phyloP scores from a whole-genome alignment of 805 yeast species.

The Kazachstania martiniae region DNA sequence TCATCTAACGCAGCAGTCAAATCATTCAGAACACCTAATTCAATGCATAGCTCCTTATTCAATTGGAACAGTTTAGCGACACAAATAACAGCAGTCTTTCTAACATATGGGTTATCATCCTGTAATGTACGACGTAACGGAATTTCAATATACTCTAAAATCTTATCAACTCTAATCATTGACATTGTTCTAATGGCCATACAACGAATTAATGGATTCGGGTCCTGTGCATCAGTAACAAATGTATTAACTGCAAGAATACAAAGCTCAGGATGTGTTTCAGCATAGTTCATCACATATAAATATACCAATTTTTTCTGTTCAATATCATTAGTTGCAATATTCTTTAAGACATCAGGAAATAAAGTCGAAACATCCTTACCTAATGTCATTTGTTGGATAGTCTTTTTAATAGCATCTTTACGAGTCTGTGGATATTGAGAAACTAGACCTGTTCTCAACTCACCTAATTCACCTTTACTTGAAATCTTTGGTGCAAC shows the following conservation, averaged over 20 bases:
- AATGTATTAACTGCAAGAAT: slow-evolving; percentile 95
- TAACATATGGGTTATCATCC: slow-evolving; percentile 94
- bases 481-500: slow-evolving; percentile 30
- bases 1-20: slow-evolving; percentile 65
- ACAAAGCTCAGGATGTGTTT: slow-evolving; percentile 89
- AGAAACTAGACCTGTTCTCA: slow-evolving; percentile 81
- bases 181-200: slow-evolving; percentile 98
- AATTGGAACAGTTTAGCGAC: slow-evolving; percentile 91
- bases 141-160: slow-evolving; percentile 87
- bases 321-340: slow-evolving; percentile 92
- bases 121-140: slow-evolving; percentile 76
- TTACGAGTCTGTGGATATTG: slow-evolving; percentile 91
- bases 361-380: slow-evolving; percentile 90
- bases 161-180: slow-evolving; percentile 88
- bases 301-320: slow-evolving; percentile 93
- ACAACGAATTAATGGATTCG: slow-evolving; percentile 91
- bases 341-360: slow-evolving; percentile 92
- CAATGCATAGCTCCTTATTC: slow-evolving; percentile 69
- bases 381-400: slow-evolving; percentile 96
- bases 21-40: slow-evolving; percentile 71
- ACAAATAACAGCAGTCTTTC: slow-evolving; percentile 95
- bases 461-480: slow-evolving; percentile 77
- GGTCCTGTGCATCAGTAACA: slow-evolving; percentile 89
- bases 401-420: slow-evolving; percentile 93
- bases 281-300: slow-evolving; percentile 95